Evolutionary conservation across 192 early-diverging fungal genomes (phyloP), one percentile per base, ranked within the genome.

Genomic region (Umbelopsis isabellina): DNA sequence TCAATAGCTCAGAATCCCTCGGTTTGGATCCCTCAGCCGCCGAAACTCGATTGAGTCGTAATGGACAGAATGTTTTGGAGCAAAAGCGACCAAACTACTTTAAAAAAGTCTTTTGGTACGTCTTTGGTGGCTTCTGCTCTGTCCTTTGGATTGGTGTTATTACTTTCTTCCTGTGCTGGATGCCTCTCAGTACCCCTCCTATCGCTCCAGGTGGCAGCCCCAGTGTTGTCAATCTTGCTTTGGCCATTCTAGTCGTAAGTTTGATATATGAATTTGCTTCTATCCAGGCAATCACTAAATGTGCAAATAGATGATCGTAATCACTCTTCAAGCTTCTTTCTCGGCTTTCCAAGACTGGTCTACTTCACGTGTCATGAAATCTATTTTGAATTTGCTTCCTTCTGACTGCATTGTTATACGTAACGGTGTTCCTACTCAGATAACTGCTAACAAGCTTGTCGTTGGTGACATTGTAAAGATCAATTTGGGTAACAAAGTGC

Each of bases 381-480:
- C 90, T 12, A 91, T 93, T 46, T 75, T 80, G 50, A 85, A 81
- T 67, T 87, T 94, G 78, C 72, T 94, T 46, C 83, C 91, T 11
- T 69, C 82, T 10, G 83, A 83, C 27, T 83, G 87, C 20, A 68
- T 74, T 21, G 95, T 93, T 45, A 72, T 94, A 70, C 91, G 95
- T 44, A 82, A 90, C 68, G 92, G 93, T 21, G 44, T 74, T 11
- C 47, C 73, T 1, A 69, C 67, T 23, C 77, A 64, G 7, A 80
- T 95, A 49, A 67, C 85, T 13, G 81, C 88, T 23, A 69, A 72
- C 7, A 75, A 87, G 10, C 73, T 96, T 20, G 91, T 94, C 16
- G 76, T 84, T 5, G 94, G 94, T 58, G 94, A 96, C 65, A 66
- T 94, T 7, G 88, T 96, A 58, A 68, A 77, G 12, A 74, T 95